Evolutionary conservation across 345 rosid genomes (phyloP).

Genomic region (Limnanthes douglasii): DNA sequence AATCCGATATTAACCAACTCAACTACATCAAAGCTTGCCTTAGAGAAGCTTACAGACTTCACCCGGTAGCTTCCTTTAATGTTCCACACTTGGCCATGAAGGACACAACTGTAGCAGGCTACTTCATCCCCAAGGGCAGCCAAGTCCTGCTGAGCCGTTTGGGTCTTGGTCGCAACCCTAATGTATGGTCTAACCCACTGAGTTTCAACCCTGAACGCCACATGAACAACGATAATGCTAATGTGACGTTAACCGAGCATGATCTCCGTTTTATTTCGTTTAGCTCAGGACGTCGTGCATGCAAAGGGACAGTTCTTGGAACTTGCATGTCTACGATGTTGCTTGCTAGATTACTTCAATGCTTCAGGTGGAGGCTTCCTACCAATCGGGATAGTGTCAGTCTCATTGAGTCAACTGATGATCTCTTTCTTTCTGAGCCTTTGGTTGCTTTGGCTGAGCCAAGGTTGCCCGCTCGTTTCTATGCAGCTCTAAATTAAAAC

Average conservation of each 20-base stretch:
- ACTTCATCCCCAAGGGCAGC: constrained; percentile 37
- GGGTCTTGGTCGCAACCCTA: constrained; percentile 10
- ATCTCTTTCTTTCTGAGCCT: no score
- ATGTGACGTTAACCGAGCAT: constrained; percentile 11
- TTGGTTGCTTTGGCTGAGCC: no score
- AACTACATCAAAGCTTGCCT: constrained; percentile 31
- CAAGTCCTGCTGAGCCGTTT: constrained; percentile 16
- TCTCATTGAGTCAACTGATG: no score
- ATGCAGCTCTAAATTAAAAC: no score
- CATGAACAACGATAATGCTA: constrained; percentile 3
- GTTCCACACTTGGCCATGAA: constrained; percentile 15
- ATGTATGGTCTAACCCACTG: constrained; percentile 13
- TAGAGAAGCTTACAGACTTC: constrained; percentile 31
- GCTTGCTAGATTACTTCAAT: constrained; percentile 21
- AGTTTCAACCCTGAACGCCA: constrained; percentile 19
- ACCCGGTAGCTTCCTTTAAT: constrained; percentile 20
- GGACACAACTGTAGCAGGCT: constrained; percentile 19
- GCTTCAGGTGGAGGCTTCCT: constrained; percentile 9
- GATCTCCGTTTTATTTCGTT: constrained; percentile 17
- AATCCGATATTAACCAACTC: constrained; percentile 26
- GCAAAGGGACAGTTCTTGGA: constrained; percentile 14
- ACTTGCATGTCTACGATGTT: constrained; percentile 16
- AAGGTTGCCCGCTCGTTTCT: no score
- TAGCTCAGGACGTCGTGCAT: constrained; percentile 20
- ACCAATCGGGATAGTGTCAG: constrained; percentile 5